These are phyloP conservation scores for Blastocystis sp. DNA, from an alignment of 352 stramenopile species.

Conservation along the genomic window DNA sequence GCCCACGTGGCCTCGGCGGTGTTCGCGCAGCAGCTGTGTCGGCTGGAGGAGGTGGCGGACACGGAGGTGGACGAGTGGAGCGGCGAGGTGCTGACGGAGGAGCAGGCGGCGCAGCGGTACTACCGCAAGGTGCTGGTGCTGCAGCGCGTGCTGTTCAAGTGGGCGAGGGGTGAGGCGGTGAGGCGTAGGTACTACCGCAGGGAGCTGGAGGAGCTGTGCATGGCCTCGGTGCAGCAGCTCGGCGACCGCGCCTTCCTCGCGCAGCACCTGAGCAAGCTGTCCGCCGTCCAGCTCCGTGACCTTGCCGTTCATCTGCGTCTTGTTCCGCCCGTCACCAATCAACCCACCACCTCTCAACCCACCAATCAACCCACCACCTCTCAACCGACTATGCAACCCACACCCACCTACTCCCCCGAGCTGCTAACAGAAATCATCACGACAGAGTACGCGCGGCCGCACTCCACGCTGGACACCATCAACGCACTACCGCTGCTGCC, in stretches of 20 bases:
- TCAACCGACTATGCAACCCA: no score
- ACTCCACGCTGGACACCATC: conserved; percentile 74
- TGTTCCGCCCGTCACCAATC: neutral
- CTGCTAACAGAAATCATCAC: conserved; percentile 70
- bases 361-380: no score
- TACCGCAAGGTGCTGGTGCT: no score
- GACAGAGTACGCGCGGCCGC: conserved; percentile 61
- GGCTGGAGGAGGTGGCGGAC: no score
- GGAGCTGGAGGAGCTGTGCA: conserved; percentile 72
- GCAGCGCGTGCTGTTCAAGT: conserved; percentile 76
- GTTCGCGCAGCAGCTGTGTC: conserved; percentile 70
- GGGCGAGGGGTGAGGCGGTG: neutral
- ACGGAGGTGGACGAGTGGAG: no score
- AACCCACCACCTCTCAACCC: no score
- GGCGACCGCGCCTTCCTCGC: no score
- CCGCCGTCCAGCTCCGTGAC: neutral
- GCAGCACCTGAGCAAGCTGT: no score
- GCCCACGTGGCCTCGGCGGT: no score
- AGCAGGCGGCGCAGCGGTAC: no score
- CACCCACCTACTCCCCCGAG: neutral
- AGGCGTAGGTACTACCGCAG: conserved; percentile 70
- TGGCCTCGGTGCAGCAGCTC: conserved; percentile 70
- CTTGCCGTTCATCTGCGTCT: conserved; percentile 1
- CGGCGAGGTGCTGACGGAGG: no score
- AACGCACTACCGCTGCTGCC: conserved; percentile 77